Percentiles rank a stretch among this genome's conserved stretches.
Evolutionary conservation across 352 stramenopile species (phyloP).

Genomic region (Globisporangium nodosum): DNA sequence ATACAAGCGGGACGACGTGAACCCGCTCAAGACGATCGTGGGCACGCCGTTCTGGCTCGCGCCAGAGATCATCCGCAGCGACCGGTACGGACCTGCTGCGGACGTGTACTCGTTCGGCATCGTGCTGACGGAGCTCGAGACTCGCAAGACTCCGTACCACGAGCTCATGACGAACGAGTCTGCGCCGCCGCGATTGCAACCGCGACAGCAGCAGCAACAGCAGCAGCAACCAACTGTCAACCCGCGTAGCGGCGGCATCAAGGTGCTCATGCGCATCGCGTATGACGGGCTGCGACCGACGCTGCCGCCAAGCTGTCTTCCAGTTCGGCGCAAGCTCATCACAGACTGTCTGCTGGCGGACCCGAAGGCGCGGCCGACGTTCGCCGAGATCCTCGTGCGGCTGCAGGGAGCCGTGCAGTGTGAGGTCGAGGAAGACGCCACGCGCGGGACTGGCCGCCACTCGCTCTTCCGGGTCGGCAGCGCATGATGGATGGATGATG

Average conservation of each 20-base stretch:
- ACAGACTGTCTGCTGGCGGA: slow-evolving; percentile 65
- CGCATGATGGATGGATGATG: not conserved
- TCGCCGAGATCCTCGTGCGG: slow-evolving; percentile 63
- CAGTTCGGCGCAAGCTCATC: slow-evolving; percentile 57
- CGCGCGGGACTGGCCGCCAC: slow-evolving; percentile 13
- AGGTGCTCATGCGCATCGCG: slow-evolving; percentile 77
- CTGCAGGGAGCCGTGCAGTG: slow-evolving; percentile 74
- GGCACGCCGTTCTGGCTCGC: slow-evolving; percentile 86
- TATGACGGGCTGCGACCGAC: slow-evolving; percentile 68
- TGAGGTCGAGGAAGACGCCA: slow-evolving; percentile 63
- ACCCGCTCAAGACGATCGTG: slow-evolving; percentile 80
- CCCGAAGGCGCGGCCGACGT: slow-evolving; percentile 51
- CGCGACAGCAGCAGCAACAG: slow-evolving; percentile 3
- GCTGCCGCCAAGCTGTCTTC: slow-evolving; percentile 53
- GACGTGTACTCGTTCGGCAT: slow-evolving; percentile 90
- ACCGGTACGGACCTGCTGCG: slow-evolving; percentile 69
- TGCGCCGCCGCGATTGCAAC: not conserved
- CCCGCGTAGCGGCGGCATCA: slow-evolving; percentile 20
- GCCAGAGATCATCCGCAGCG: slow-evolving; percentile 84
- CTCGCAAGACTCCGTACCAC: slow-evolving; percentile 76
- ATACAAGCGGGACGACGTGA: slow-evolving; percentile 70
- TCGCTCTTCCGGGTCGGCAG: not conserved
- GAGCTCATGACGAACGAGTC: slow-evolving; percentile 52
- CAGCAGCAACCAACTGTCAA: not conserved
- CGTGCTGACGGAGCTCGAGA: slow-evolving; percentile 84